Evolutionary conservation across 2,329 filamentous ascomycete genomes (phyloP), one percentile per base, ranked within the genome.

Genomic region (Aspergillus thermomutatus): DNA sequence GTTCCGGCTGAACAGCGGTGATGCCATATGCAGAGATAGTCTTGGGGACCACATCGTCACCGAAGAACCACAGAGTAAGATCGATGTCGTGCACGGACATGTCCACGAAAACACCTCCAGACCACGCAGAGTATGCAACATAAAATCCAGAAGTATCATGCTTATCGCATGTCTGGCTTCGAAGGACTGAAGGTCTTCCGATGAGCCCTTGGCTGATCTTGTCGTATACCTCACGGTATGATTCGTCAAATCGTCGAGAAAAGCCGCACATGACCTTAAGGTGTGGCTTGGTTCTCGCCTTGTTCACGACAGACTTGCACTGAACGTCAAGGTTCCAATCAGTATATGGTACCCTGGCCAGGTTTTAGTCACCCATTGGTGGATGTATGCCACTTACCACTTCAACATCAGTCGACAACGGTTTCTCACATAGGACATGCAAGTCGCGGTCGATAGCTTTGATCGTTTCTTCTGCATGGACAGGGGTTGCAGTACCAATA

Each of bases 61-160:
- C 83, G 65, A 87, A 85, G 75, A 83, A 87, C 84, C 84, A 87
- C 2, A 87, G 75, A 0, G 83, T 78, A 1, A 88, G 79, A 60
- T 87, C 85, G 63, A 89, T 89, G 64, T 89, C 87, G 75, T 89
- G 87, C 65, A 89, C 84, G 52, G 83, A 84, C 74, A 84, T 87
- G 75, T 89, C 87, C 56, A 89, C 87, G 64, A 89, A 89, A 67
- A 89, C 87, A 23, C 86, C 86, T 37, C 87, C 87, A 1, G 78
- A 82, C 72, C 83, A 86, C 63, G 85, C 77, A 14, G 87, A 84
- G 71, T 89, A 89, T 19, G 80, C 77, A 54, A 89, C 85, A 69
- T 88, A 89, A 78, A 88, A 89, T 46, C 86, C 86, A 0, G 79
- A 79, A 0, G 85, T 82, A 57, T 88, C 84, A 55, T 83, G 79